A percentile compares a stretch with the other conserved stretches of the same genome.
Evolutionary conservation across 2,329 filamentous ascomycete genomes (phyloP).

Genomic region (Aspergillus caelatus): DNA sequence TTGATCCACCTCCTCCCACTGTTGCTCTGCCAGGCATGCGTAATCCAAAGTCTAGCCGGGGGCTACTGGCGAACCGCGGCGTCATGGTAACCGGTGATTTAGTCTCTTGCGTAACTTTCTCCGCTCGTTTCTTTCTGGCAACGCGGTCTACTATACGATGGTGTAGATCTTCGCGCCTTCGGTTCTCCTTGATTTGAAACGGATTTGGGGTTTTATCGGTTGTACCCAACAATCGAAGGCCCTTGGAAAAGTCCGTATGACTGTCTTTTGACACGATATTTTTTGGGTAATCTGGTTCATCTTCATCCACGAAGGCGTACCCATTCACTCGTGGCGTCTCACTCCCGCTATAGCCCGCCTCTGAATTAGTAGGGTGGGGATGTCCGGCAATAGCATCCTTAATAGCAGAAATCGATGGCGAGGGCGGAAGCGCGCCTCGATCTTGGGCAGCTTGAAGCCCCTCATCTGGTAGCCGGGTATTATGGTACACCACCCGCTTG

Average conservation of each 20-base stretch:
- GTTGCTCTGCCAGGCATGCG: slow-evolving; percentile 26
- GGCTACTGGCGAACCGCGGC: slow-evolving; percentile 45
- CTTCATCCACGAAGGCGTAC: slow-evolving; percentile 91
- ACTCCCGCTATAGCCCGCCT: slow-evolving; percentile 59
- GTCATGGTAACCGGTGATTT: slow-evolving; percentile 46
- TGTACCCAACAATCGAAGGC: slow-evolving; percentile 46
- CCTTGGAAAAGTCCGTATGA: slow-evolving; percentile 17
- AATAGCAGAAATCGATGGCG: slow-evolving; percentile 82
- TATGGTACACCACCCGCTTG: slow-evolving; percentile 76
- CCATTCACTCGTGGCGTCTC: slow-evolving; percentile 92
- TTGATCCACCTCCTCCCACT: slow-evolving; percentile 20
- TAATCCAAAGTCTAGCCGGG: slow-evolving; percentile 38
- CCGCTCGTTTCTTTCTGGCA: slow-evolving; percentile 69
- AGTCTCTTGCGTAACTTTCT: slow-evolving; percentile 62
- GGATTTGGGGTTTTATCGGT: slow-evolving; percentile 65
- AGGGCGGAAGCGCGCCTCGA: slow-evolving; percentile 62
- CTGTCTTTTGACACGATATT: neutral
- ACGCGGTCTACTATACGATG: slow-evolving; percentile 84
- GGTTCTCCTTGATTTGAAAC: slow-evolving; percentile 76
- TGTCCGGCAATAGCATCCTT: slow-evolving; percentile 80
- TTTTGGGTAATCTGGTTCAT: slow-evolving; percentile 45
- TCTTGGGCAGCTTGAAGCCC: slow-evolving; percentile 34
- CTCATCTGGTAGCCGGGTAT: slow-evolving; percentile 72
- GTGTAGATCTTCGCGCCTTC: slow-evolving; percentile 78
- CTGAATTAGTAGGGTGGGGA: slow-evolving; percentile 64